Evolutionary conservation across 1,139 yeast species (phyloP).

Genomic region (Debaryomyces singareniensis): DNA sequence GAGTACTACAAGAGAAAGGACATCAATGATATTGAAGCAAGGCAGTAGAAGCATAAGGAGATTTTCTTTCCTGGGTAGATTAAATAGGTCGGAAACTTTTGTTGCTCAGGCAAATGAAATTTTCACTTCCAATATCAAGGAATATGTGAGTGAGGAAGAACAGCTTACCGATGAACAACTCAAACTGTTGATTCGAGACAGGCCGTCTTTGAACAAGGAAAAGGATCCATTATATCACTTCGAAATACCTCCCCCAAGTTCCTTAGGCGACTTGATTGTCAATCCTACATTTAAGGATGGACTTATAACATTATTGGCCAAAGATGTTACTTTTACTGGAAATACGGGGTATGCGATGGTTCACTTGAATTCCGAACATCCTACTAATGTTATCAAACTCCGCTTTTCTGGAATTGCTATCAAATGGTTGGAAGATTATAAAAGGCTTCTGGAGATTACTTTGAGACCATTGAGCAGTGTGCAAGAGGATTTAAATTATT

Average conservation of each 20-base stretch:
- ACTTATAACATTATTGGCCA: conserved; percentile 23
- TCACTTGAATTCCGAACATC: conserved; percentile 11
- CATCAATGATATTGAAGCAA: too few species aligned
- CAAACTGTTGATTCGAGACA: conserved; percentile 32
- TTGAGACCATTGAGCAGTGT: too few species aligned
- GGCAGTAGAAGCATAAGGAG: too few species aligned
- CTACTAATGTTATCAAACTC: conserved; percentile 13
- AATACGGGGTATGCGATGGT: conserved; percentile 16
- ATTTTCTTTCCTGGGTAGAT: too few species aligned
- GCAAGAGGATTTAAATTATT: too few species aligned
- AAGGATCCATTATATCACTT: conserved; percentile 16
- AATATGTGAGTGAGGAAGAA: conserved; percentile 27
- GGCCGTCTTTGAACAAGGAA: conserved; percentile 3
- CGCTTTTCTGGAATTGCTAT: conserved; percentile 23
- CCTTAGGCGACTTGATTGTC: conserved; percentile 27
- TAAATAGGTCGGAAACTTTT: not conserved
- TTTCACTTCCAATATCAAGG: conserved; percentile 27
- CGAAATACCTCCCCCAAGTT: conserved; percentile 31
- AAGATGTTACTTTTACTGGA: conserved; percentile 25
- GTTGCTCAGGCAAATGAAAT: conserved; percentile 1
- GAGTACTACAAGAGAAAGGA: too few species aligned
- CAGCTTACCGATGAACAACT: conserved; percentile 25
- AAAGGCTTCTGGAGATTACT: too few species aligned
- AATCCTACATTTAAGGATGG: conserved; percentile 23
- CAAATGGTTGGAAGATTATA: conserved; percentile 28